These are phyloP conservation scores for Pichia terricola DNA, from an alignment of 1,139 yeast species.

Conservation along the genomic window DNA sequence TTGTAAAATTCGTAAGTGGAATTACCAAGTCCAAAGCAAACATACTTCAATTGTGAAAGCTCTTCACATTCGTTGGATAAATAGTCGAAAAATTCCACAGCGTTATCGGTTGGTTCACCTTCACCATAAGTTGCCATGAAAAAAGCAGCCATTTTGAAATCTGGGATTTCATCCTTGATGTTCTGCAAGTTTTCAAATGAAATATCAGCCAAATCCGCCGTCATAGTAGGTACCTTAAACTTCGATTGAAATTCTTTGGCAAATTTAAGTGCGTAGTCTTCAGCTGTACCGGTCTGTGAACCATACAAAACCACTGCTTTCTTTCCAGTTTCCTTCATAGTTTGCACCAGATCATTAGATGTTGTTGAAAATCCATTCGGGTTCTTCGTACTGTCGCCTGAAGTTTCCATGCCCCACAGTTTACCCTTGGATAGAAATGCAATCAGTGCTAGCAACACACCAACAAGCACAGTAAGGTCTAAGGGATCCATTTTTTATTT, in stretches of 20 bases:
- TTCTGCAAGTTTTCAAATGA: conserved; percentile 70
- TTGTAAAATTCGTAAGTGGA: conserved; percentile 88
- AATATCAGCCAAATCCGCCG: conserved; percentile 76
- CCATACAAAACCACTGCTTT: conserved; percentile 79
- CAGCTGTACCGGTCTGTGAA: conserved; percentile 99
- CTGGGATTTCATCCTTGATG: conserved; percentile 34
- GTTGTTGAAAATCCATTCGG: conserved; percentile 12
- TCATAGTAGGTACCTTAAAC: conserved; percentile 76
- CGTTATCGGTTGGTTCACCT: conserved; percentile 96
- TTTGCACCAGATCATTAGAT: conserved; percentile 55
- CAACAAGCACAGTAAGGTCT: conserved; percentile 61
- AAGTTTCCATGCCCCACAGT: conserved; percentile 35
- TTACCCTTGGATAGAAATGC: conserved; percentile 61
- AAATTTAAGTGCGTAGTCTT: conserved; percentile 86
- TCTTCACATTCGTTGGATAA: conserved; percentile 51
- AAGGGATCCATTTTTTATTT: conserved; percentile 39
- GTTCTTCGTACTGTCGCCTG: conserved; percentile 29
- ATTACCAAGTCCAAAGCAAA: conserved; percentile 87
- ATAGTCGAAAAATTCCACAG: conserved; percentile 61
- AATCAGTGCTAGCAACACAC: conserved; percentile 52
- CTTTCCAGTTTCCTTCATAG: conserved; percentile 54
- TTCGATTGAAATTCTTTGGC: conserved; percentile 80
- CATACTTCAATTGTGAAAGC: conserved; percentile 53
- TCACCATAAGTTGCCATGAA: conserved; percentile 94
- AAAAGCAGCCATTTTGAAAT: conserved; percentile 48